Base-by-base conservation (phyloP, 495 filamentous ascomycete genomes). In the Tetracladium setigerum region DNA sequence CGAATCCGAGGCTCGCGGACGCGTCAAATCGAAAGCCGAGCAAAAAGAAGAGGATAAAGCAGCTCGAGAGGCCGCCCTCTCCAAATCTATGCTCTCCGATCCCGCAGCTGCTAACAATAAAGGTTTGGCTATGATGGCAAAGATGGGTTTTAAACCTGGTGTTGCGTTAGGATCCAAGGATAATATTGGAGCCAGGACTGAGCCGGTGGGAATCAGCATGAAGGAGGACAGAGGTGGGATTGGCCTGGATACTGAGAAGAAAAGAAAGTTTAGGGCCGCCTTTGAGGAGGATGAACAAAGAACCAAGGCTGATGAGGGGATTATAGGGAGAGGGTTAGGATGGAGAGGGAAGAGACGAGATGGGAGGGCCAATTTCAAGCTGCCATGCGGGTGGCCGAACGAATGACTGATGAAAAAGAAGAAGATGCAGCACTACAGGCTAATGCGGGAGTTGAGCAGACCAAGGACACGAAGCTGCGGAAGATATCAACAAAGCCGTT, bases 121-220 rank as follows among this genome's bases (percentile, higher is more conserved):
- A 63, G 92, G 92, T 2, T 80, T 89, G 46, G 73, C 86, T 47
- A 95, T 98, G 89, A 92, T 98, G 90, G 81, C 86, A n/a, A 89
- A 84, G 63, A 83, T 98, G 70, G 92, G 92, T 6, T 98, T 90
- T 66, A 84, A 78, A 50, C 67, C 77, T 9, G 84, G 84, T 12
- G 78, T 79, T 41, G 73, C 77, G 0, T 72, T 95, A 3, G 88
- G 92, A 1, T 83, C 82, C 54, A 53, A 50, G 45, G 63, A 59
- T 19, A 59, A 50, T 30, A 42, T 41, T 12, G 55, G 44, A 32
- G 53, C 19, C 13, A 42, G 44, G 49, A 50, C 12, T 44, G 55
- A 56, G 47, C 63, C 8, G 27, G 52, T 14, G 65, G 74, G 8
- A 11, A 63, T 94, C 2, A 61, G 67, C 14, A 66, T 90, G 52